Conservation (phyloP, 371 early-diverging fungal genomes). For the Mortierella sp. region DNA sequence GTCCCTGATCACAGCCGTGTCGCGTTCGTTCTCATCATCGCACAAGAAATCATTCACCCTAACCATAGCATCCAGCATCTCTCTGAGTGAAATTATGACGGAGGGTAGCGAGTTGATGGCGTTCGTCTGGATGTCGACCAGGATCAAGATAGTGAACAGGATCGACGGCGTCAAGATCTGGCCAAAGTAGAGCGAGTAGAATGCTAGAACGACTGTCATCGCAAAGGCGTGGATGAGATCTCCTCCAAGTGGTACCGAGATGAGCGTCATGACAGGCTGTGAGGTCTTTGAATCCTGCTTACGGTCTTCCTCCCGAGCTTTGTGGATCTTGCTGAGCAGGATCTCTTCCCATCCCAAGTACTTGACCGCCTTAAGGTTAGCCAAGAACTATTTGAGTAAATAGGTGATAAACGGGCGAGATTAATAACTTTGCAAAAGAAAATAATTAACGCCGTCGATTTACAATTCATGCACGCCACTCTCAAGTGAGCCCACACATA, state of each 20-base stretch:
- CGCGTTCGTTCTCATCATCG: slow-evolving; percentile 56
- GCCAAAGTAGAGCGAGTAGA: slow-evolving; percentile 31
- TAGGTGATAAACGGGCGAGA: neutral
- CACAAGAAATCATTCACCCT: slow-evolving; percentile 46
- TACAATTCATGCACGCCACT: neutral
- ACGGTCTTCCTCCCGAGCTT: slow-evolving; percentile 39
- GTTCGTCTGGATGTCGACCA: slow-evolving; percentile 48
- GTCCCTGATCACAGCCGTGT: slow-evolving; percentile 50
- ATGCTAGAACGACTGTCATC: slow-evolving; percentile 27
- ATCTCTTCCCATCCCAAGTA: slow-evolving; percentile 54
- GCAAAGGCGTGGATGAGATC: slow-evolving; percentile 55
- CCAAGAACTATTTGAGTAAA: slow-evolving; percentile 32
- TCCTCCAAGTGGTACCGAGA: slow-evolving; percentile 54
- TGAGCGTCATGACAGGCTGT: slow-evolving; percentile 51
- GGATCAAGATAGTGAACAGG: slow-evolving; percentile 44
- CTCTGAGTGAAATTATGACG: slow-evolving; percentile 31
- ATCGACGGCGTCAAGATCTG: slow-evolving; percentile 42
- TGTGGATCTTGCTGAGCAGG: slow-evolving; percentile 33
- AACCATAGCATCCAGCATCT: slow-evolving; percentile 49
- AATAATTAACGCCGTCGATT: neutral
- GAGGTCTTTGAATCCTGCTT: slow-evolving; percentile 34
- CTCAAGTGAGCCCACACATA: neutral
- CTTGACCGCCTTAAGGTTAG: slow-evolving; percentile 55
- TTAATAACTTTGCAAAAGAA: neutral
- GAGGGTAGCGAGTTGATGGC: slow-evolving; percentile 48